These are phyloP conservation scores for Acanthamoeba divionensis DNA, from an alignment of 208 protist species.

Conservation along the genomic window DNA sequence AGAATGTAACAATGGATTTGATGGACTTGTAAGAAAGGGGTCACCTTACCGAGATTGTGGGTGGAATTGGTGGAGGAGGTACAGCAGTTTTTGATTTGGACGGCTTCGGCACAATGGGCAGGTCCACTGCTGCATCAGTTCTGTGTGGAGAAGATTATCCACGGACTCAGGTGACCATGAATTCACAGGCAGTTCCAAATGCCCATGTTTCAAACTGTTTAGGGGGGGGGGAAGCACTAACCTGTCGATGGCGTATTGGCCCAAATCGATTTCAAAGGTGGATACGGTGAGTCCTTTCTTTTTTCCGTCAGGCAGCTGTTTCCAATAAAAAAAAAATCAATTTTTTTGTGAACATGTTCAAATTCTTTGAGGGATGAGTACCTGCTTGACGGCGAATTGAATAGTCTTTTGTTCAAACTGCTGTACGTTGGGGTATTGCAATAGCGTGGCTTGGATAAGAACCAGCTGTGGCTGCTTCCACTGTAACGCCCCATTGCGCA, in stretches of 20 bases:
- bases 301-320: not conserved
- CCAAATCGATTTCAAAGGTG: conserved; percentile 16
- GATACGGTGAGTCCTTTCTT: not conserved
- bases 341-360: too few relatives aligned
- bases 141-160: too few relatives aligned
- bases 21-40: not conserved
- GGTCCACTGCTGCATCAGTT: too few relatives aligned
- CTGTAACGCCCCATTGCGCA: not conserved
- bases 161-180: too few relatives aligned
- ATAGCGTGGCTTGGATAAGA: not conserved
- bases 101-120: too few relatives aligned
- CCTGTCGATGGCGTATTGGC: conserved; percentile 24
- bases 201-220: too few relatives aligned
- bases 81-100: not conserved
- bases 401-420: conserved; percentile 34
- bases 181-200: too few relatives aligned
- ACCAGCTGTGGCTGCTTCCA: conserved; percentile 28
- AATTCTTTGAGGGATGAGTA: not conserved
- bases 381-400: conserved; percentile 34
- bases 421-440: conserved; percentile 22
- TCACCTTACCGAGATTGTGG: not conserved
- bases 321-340: too few relatives aligned
- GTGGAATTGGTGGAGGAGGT: not conserved
- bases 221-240: not conserved
- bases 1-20: not conserved